Base-by-base conservation (phyloP, 495 filamentous ascomycete genomes). In the Cladorrhinum samala region DNA sequence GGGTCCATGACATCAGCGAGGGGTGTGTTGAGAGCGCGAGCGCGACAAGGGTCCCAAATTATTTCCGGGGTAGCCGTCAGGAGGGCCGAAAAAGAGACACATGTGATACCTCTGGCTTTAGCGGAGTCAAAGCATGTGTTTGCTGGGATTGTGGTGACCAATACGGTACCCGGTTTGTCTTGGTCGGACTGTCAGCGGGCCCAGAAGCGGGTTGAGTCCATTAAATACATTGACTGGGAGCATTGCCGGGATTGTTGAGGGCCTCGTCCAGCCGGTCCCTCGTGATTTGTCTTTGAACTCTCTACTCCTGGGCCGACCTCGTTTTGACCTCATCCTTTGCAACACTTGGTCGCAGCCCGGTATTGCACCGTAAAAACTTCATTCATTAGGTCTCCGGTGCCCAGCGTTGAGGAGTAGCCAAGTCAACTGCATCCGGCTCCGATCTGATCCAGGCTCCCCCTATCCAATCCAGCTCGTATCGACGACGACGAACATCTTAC, bases 231-330 rank as follows among this genome's bases (percentile, higher is more conserved):
- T 33, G 17, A 23, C 42, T 50, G 48, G 50, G 40, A 44, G 47
- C 40, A 20, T 5, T 24, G 40, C 50, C 51, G 52, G 56, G 60
- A 61, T 66, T 66, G 63, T 66, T 66, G 63, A 66, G 63, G 50
- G 25, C 54, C 17, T 33, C 27, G 27, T 33, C 17, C 9, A n/a
- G n/a, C n/a, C n/a, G n/a, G 37, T 33, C 23, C 61, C 61, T 66
- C 60, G 63, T 66, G 63, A 66, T 66, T 63, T 54, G 21, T 43
- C 38, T 39, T 47, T 19, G 23, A 41, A 24, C 14, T 46, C 55
- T 58, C 52, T 52, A 45, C 50, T 55, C 45, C 54, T 50, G 45
- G 39, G 46, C 49, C 38, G 54, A 25, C 19, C 53, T 50, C 46
- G 19, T n/a, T n/a, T n/a, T n/a, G n/a, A n/a, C n/a, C n/a, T n/a